phyloP scores from a whole-genome alignment of 805 yeast genomes.

The Saccharomycopsis capsularis region DNA sequence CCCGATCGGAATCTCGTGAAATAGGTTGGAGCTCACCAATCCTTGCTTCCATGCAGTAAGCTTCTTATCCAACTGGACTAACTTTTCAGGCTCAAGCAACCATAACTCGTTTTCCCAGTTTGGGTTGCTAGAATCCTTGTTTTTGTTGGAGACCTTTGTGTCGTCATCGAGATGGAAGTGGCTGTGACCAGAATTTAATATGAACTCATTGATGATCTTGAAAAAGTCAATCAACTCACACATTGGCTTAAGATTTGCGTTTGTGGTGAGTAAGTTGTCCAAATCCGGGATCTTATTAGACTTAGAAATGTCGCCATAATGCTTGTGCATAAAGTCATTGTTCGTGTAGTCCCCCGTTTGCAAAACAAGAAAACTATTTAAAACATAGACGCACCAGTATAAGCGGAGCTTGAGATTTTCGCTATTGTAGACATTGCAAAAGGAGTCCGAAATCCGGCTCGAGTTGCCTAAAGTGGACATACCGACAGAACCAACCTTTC shows the following conservation, averaged over 20 bases:
- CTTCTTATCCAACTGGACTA: slow-evolving; percentile 5
- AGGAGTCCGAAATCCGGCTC: not conserved
- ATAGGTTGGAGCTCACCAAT: not conserved
- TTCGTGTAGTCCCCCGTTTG: slow-evolving; percentile 18
- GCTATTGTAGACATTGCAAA: slow-evolving; percentile 18
- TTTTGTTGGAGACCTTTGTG: not conserved
- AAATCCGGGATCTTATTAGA: slow-evolving; percentile 30
- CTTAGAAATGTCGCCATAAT: slow-evolving; percentile 18
- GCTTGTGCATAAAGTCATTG: slow-evolving; percentile 10
- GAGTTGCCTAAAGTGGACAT: too few relatives aligned
- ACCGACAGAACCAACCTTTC: too few relatives aligned
- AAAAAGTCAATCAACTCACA: slow-evolving; percentile 30
- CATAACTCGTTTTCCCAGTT: slow-evolving; percentile 15
- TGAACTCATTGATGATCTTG: slow-evolving; percentile 25
- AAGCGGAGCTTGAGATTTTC: slow-evolving; percentile 32
- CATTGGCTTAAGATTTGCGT: slow-evolving; percentile 31
- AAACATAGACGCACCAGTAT: slow-evolving; percentile 38
- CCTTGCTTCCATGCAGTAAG: slow-evolving; percentile 3
- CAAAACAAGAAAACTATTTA: slow-evolving; percentile 22
- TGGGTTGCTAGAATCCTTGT: not conserved
- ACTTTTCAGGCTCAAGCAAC: slow-evolving; percentile 9
- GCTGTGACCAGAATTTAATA: not conserved
- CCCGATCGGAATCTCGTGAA: slow-evolving; percentile 6
- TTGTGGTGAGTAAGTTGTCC: slow-evolving; percentile 30
- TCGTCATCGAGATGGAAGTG: not conserved